phyloP scores from a whole-genome alignment of 2,329 filamentous ascomycete genomes.

The Byssochlamys sp. region DNA sequence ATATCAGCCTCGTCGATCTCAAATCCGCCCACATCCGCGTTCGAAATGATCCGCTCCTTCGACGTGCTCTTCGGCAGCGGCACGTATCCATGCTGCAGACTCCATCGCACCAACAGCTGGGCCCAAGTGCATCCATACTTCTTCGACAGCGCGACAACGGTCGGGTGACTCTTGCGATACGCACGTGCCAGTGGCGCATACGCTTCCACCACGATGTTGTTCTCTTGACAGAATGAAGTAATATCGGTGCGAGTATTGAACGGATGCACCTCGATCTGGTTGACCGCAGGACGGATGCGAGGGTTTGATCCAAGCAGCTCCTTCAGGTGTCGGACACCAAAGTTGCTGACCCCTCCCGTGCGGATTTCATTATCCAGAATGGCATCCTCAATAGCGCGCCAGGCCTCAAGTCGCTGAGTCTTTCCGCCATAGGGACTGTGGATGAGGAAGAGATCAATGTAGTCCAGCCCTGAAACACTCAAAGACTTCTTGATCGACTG shows the following conservation, averaged over 20 bases:
- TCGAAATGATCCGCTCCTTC: slow-evolving; percentile 54
- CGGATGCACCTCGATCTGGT: slow-evolving; percentile 73
- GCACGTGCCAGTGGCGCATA: slow-evolving; percentile 69
- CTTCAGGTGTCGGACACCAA: slow-evolving; percentile 62
- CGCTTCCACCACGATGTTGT: slow-evolving; percentile 64
- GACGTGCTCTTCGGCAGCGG: slow-evolving; percentile 64
- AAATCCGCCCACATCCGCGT: slow-evolving; percentile 48
- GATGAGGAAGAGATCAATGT: slow-evolving; percentile 70
- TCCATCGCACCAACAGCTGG: slow-evolving; percentile 70
- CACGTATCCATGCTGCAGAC: slow-evolving; percentile 62
- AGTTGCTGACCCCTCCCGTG: slow-evolving; percentile 69
- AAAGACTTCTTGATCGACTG: slow-evolving; percentile 57
- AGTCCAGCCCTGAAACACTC: slow-evolving; percentile 56
- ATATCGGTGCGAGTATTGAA: slow-evolving; percentile 68
- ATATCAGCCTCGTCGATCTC: slow-evolving; percentile 56
- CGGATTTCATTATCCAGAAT: slow-evolving; percentile 60
- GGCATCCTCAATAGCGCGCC: slow-evolving; percentile 68
- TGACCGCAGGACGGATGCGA: slow-evolving; percentile 57
- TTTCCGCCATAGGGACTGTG: slow-evolving; percentile 71
- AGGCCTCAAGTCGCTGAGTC: slow-evolving; percentile 58
- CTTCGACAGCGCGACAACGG: slow-evolving; percentile 51
- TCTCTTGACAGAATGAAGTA: slow-evolving; percentile 53
- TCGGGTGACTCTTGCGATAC: slow-evolving; percentile 58
- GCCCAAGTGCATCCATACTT: slow-evolving; percentile 63
- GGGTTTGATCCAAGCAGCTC: slow-evolving; percentile 58